A percentile compares a stretch with the other conserved stretches of the same genome.
These are phyloP conservation scores for Ulota crispa DNA, from an alignment of 225 moss, liverwort and hornwort genomes.

Conservation along the genomic window DNA sequence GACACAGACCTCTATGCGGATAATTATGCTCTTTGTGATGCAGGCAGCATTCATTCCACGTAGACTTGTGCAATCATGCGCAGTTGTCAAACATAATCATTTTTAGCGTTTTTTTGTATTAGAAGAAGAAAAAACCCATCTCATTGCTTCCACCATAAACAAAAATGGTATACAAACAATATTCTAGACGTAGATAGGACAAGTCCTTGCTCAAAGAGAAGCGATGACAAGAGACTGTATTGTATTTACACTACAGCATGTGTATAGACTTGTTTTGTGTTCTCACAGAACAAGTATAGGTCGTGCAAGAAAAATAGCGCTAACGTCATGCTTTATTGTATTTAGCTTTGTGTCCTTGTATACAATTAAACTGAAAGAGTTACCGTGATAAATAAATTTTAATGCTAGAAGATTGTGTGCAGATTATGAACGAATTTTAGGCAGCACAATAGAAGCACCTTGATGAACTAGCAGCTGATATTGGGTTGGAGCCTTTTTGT, in stretches of 20 bases:
- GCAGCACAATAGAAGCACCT: constrained; percentile 87
- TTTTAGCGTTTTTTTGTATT: background rate
- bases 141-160: constrained; percentile 21
- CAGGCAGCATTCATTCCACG: background rate
- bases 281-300: constrained; percentile 90
- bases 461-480: constrained; percentile 93
- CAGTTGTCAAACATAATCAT: background rate
- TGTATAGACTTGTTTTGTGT: constrained; percentile 93
- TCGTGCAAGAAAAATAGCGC: constrained; percentile 95
- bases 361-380: background rate
- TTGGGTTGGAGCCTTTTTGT: constrained; percentile 90
- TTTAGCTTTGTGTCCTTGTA: background rate
- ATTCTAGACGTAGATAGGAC: constrained; percentile 88
- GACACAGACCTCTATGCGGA: constrained; percentile 93
- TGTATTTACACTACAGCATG: constrained; percentile 82
- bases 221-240: constrained; percentile 86
- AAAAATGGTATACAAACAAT: constrained; percentile 96
- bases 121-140: background rate
- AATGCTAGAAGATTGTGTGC: constrained; percentile 26
- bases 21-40: constrained; percentile 32
- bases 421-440: constrained; percentile 98
- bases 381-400: background rate
- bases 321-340: constrained; percentile 87
- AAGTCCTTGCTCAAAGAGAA: constrained; percentile 80
- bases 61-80: background rate